These are phyloP conservation scores for Cutaneotrichosporon sp. DNA, from an alignment of 1,284 basidiomycete species.

Conservation along the genomic window DNA sequence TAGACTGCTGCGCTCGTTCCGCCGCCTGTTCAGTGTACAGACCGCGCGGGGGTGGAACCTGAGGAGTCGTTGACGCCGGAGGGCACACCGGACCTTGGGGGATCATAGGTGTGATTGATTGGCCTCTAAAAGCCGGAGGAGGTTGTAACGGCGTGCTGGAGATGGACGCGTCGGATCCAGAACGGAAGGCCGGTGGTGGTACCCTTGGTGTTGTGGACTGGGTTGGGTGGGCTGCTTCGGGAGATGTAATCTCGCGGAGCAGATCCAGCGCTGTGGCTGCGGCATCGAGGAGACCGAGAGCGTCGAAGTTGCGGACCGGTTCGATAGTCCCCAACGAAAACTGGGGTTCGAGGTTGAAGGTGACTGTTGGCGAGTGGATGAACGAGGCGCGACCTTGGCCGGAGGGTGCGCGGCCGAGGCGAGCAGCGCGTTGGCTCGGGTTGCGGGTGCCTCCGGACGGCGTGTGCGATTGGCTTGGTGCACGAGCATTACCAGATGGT, in stretches of 20 bases:
- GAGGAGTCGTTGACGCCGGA: background rate
- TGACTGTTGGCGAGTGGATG: background rate
- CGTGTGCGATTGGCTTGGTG: background rate
- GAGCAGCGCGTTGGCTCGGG: background rate
- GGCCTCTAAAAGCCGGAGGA: background rate
- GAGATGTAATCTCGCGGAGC: background rate
- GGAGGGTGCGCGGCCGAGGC: background rate
- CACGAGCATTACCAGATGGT: too few relatives aligned
- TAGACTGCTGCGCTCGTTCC: too few relatives aligned
- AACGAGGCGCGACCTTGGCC: background rate
- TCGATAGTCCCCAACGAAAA: background rate
- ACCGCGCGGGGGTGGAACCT: background rate
- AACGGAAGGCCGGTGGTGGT: background rate
- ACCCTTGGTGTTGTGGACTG: background rate
- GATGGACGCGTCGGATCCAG: background rate
- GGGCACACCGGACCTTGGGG: background rate
- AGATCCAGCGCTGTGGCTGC: background rate
- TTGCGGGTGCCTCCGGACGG: background rate
- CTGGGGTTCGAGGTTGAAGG: background rate
- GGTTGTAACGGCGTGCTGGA: background rate
- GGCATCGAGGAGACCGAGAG: background rate
- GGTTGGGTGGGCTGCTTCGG: background rate
- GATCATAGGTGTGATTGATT: background rate
- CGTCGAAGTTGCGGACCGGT: background rate
- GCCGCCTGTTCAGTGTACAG: background rate